Evolutionary conservation across 108 stramenopile species (phyloP), one percentile per base, ranked within the genome.

Genomic region (Cyclotella cryptica): DNA sequence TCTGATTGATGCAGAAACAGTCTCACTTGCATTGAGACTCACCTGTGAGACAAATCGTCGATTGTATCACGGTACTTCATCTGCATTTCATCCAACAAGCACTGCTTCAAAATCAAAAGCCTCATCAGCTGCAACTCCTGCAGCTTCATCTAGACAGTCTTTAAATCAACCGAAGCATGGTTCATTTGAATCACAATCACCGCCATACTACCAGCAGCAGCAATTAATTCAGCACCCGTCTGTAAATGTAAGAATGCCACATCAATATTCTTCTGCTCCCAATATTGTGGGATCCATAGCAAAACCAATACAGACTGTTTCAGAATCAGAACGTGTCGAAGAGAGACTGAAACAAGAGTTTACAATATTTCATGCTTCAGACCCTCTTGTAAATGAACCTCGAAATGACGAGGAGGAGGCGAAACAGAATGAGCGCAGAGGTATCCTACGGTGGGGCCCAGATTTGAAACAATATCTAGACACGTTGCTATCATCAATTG

Each of bases 1-100:
- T 21, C 51, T 80, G 27, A 80, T 80, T 64, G 79, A 80, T 64
- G 62, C 61, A 63, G 65, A 53, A 64, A 53, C 79, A 39, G 72
- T 70, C 10, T 69, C 72, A n/a, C 67, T 80, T 26, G 79, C 79
- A 63, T 55, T 80, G 53, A 74, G 79, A 27, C 72, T 80, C 41
- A 74, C 79, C 14, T 74, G 79, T 61, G 79, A 80, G 72, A 80
- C 79, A 10, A 80, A 80, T 65, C 64, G 72, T 45, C 71, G 73
- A 7, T 69, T 80, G 27, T 57, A 73, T 52, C 72, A 29, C 28
- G 79, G 73, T 8, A 74, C 68, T 19, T 53, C 42, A 43, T 55
- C 43, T 54, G 35, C 7, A 21, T 30, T 4, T 29, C n/a, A 59
- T 54, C 9, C 74, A 9, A 29, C 19, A 10, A 61, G 24, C 21